A percentile compares a stretch with the other conserved stretches of the same genome.
phyloP scores from a whole-genome alignment of 2,329 filamentous ascomycete genomes.

The Scedosporium dehoogii region DNA sequence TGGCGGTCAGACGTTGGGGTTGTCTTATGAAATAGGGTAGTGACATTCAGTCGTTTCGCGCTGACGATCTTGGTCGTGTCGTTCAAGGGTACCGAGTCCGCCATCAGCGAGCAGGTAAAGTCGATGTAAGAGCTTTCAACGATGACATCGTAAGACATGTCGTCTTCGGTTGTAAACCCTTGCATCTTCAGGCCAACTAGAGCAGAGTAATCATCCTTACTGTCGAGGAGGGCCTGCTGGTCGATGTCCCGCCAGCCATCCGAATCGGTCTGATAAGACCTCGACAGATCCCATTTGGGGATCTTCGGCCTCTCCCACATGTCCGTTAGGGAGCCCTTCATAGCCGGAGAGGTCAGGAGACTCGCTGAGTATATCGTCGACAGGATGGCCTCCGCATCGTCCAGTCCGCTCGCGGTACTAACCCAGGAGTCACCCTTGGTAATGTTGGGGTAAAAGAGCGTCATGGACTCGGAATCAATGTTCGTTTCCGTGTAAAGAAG shows the following conservation, averaged over 20 bases:
- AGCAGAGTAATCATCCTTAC: not conserved
- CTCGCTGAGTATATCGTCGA: not conserved
- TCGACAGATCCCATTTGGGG: slow-evolving; percentile 1
- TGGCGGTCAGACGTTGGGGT: not conserved
- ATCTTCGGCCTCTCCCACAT: slow-evolving; percentile 1
- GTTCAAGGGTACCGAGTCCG: not conserved
- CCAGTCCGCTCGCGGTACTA: not conserved
- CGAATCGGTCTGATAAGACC: not conserved
- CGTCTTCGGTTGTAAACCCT: not conserved
- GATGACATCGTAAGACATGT: not conserved
- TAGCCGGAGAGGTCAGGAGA: not conserved
- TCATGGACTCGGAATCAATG: not conserved
- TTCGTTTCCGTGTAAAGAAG: not conserved
- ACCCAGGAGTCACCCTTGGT: not conserved
- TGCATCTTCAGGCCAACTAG: not conserved
- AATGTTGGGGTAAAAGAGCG: not conserved
- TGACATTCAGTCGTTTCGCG: not conserved
- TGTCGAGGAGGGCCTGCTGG: not conserved
- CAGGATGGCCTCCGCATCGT: not conserved
- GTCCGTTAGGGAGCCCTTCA: not conserved
- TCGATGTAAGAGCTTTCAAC: not conserved
- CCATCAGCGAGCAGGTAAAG: not conserved
- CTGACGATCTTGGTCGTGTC: not conserved
- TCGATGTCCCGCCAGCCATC: not conserved
- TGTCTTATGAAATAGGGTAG: not conserved